These are phyloP conservation scores for Diospyros lotus DNA, from an alignment of 148 eudicot species.

Conservation along the genomic window DNA sequence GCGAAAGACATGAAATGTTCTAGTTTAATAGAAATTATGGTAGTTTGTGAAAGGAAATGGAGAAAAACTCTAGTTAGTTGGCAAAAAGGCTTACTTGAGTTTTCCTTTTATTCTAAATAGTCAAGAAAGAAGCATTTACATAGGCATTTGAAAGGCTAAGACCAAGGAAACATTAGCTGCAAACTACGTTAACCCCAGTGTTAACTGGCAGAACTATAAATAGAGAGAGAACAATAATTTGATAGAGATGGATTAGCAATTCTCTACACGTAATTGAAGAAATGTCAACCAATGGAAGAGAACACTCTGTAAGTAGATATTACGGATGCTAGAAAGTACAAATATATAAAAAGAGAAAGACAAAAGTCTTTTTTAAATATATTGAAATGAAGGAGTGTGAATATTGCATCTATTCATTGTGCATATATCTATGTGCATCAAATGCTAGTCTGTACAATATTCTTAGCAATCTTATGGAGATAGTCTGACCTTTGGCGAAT, in stretches of 20 bases:
- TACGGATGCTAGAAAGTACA: background rate
- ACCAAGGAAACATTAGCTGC: background rate
- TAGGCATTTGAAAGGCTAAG: background rate
- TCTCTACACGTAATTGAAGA: background rate
- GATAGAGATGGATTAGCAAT: too few relatives aligned
- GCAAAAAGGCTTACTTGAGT: too few relatives aligned
- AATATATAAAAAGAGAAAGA: background rate
- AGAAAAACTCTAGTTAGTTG: too few relatives aligned
- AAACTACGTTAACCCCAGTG: background rate
- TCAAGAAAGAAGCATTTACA: background rate
- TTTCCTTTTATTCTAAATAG: background rate
- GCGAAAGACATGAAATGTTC: too few relatives aligned
- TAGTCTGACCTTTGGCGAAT: constrained; percentile 75
- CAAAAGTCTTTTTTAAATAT: background rate
- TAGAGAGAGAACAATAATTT: too few relatives aligned
- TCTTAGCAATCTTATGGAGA: constrained; percentile 4
- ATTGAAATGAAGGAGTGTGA: background rate
- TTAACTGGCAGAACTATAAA: too few relatives aligned
- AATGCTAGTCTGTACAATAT: background rate
- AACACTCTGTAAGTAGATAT: background rate
- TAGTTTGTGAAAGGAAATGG: too few relatives aligned
- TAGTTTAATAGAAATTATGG: too few relatives aligned
- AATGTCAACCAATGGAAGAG: background rate
- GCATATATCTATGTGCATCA: background rate
- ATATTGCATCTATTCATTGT: background rate